Percentiles rank a stretch among this genome's conserved stretches.
Conservation (phyloP, 1,284 basidiomycete genomes). For the Peniophora sp. region DNA sequence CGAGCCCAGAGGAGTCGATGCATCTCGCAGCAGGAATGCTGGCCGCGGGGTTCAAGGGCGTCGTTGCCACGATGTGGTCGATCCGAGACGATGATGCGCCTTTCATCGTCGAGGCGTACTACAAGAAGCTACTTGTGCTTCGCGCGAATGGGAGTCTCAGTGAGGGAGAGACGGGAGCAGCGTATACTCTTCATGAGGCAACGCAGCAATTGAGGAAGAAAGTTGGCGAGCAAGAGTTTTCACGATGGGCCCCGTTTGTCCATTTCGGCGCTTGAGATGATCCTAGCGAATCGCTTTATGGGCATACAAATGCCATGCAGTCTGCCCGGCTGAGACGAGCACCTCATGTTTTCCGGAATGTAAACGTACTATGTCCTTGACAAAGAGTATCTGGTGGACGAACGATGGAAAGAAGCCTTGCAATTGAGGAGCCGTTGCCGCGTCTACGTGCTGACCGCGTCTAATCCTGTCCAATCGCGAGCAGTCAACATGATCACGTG, state of each 20-base stretch:
- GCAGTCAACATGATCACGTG: too few relatives aligned
- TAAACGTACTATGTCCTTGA: too few relatives aligned
- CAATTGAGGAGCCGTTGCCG: too few relatives aligned
- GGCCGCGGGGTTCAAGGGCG: conserved; percentile 9
- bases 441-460: too few relatives aligned
- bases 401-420: too few relatives aligned
- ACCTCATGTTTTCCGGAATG: too few relatives aligned
- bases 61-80: conserved; percentile 12
- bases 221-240: neutral
- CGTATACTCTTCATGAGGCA: neutral
- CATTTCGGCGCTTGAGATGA: neutral
- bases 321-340: too few relatives aligned
- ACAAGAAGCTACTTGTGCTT: neutral
- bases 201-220: neutral
- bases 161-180: neutral
- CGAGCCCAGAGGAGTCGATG: conserved; percentile 9
- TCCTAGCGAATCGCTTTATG: too few relatives aligned
- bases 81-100: conserved; percentile 6
- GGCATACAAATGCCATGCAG: too few relatives aligned
- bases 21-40: conserved; percentile 13
- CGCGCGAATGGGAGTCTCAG: neutral
- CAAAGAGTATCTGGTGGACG: too few relatives aligned
- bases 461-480: too few relatives aligned
- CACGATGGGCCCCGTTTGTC: neutral
- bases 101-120: neutral